Evolutionary conservation across 2,329 filamentous ascomycete genomes (phyloP).

Genomic region (Lojkania enalia): DNA sequence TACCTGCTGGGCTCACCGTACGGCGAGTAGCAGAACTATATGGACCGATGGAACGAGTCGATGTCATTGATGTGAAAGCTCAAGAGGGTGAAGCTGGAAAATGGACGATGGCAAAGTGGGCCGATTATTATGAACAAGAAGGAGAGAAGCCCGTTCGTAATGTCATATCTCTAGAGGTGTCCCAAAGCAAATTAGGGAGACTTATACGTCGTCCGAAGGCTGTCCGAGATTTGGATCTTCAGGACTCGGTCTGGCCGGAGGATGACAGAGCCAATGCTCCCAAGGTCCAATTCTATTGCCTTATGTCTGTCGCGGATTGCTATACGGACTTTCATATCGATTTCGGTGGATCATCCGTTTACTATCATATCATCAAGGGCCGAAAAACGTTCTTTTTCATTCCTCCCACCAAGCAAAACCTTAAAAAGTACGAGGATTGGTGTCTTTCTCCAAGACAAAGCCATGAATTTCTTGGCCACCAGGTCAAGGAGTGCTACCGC

Average conservation of each 20-base stretch:
- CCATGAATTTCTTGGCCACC: conserved; percentile 65
- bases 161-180: conserved; percentile 71
- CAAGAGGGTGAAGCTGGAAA: conserved; percentile 67
- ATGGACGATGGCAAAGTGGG: conserved; percentile 69
- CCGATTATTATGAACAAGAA: conserved; percentile 68
- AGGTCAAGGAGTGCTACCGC: conserved; percentile 68
- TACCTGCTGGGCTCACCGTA: conserved; percentile 66
- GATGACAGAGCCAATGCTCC: conserved; percentile 61
- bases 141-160: conserved; percentile 66
- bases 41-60: conserved; percentile 63
- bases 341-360: conserved; percentile 71
- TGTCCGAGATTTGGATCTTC: conserved; percentile 65
- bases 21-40: conserved; percentile 66
- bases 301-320: conserved; percentile 72
- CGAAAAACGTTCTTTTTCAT: conserved; percentile 75
- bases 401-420: conserved; percentile 66
- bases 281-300: conserved; percentile 68
- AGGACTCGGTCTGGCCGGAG: conserved; percentile 59
- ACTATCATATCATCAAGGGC: conserved; percentile 70
- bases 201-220: conserved; percentile 66
- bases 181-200: conserved; percentile 63
- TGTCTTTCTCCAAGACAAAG: conserved; percentile 69
- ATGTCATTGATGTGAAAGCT: conserved; percentile 71
- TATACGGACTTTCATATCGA: conserved; percentile 75
- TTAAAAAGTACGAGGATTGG: conserved; percentile 73